A percentile compares a stretch with the other conserved stretches of the same genome.
Conservation (phyloP, 2,329 filamentous ascomycete species). For the Verticillium nonalfalfae region DNA sequence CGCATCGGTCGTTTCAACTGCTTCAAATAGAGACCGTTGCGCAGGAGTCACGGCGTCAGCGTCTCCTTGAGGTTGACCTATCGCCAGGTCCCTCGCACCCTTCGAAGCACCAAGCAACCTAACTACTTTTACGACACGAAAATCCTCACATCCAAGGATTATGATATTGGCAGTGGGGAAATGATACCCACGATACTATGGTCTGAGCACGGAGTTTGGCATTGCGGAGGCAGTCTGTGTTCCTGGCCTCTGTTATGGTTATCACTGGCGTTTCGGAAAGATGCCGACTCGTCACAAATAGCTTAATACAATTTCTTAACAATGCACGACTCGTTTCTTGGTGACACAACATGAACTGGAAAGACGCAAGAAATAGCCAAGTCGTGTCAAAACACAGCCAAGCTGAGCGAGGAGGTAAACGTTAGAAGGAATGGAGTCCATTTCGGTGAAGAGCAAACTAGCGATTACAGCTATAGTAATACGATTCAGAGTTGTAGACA, state of each 20-base stretch:
- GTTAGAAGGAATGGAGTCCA: no score
- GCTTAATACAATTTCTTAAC: neutral
- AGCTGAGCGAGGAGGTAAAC: no score
- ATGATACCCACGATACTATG: neutral
- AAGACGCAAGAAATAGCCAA: no score
- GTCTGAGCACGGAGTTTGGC: neutral
- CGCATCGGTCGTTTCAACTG: constrained; percentile 44
- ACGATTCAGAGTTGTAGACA: neutral
- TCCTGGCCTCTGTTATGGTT: neutral
- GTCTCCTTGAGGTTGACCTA: neutral
- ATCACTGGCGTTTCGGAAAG: neutral
- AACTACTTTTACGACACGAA: neutral
- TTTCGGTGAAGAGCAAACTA: neutral
- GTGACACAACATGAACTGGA: no score
- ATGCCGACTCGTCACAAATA: neutral
- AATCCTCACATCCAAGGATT: neutral
- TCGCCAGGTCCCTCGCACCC: no score
- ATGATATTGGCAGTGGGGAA: neutral
- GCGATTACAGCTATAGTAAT: neutral
- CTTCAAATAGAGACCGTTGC: constrained; percentile 27
- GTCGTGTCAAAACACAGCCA: no score
- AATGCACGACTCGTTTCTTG: no score
- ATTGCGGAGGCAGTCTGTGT: neutral
- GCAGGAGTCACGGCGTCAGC: neutral
- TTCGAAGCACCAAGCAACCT: no score